Conservation (phyloP, 139 green algal species). For the Yamagishiella unicocca region DNA sequence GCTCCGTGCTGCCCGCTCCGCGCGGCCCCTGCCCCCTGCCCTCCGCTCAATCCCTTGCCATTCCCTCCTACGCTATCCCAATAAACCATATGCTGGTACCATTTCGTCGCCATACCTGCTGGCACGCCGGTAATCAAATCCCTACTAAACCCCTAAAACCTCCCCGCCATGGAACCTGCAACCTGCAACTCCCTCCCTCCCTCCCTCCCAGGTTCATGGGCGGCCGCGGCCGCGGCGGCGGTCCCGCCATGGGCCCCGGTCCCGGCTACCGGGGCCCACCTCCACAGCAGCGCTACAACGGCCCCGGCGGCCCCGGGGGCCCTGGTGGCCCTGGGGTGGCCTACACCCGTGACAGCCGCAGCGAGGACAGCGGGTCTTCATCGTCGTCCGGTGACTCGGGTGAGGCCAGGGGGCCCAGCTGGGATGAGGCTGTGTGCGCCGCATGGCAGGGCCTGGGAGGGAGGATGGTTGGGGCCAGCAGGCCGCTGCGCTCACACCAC, state of each 20-base stretch:
- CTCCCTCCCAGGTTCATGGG: background rate
- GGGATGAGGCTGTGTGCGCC: too few relatives aligned
- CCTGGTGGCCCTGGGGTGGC: too few relatives aligned
- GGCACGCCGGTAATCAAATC: too few relatives aligned
- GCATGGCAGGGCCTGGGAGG: too few relatives aligned
- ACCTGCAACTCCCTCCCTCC: background rate
- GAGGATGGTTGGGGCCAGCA: background rate
- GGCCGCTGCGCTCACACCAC: background rate
- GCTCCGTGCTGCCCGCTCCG: too few relatives aligned
- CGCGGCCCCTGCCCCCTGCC: too few relatives aligned
- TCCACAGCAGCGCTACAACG: slow-evolving; percentile 16
- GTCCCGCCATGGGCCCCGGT: background rate
- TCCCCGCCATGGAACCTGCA: background rate
- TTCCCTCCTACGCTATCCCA: background rate
- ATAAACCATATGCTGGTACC: background rate
- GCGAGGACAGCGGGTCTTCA: slow-evolving; percentile 10
- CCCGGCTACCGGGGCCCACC: background rate
- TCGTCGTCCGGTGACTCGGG: slow-evolving; percentile 13
- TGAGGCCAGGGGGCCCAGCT: background rate
- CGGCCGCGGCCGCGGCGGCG: background rate
- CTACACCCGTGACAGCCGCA: slow-evolving; percentile 27
- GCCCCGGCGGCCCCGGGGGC: background rate
- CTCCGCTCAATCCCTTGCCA: too few relatives aligned
- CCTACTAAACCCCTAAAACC: too few relatives aligned
- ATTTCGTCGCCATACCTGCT: background rate